phyloP scores from a whole-genome alignment of 768 basidiomycete species.

The Leccinum longicurvipes region DNA sequence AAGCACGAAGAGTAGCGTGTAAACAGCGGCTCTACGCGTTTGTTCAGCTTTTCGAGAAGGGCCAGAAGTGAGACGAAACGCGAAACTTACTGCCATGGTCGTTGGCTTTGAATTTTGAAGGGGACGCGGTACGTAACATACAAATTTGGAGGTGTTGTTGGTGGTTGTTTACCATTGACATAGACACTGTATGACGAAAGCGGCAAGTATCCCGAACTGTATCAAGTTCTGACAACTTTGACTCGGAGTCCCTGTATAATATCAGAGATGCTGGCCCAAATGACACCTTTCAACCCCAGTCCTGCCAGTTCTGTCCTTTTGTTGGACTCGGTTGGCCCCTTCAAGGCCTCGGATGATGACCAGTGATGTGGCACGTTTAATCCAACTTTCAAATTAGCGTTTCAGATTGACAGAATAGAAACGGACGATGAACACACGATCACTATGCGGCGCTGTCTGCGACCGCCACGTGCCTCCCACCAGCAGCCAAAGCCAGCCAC shows the following conservation, averaged over 20 bases:
- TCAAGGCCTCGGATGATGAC: neutral
- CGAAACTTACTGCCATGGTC: constrained; percentile 27
- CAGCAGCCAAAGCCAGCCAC: neutral
- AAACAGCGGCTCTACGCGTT: constrained; percentile 22
- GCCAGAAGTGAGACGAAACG: neutral
- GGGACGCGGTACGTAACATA: constrained; percentile 5
- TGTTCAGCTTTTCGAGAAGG: neutral
- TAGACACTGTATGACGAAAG: too few relatives aligned
- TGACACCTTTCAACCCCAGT: too few relatives aligned
- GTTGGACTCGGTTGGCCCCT: neutral
- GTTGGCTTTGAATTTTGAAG: constrained; percentile 13
- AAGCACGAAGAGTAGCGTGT: constrained; percentile 14
- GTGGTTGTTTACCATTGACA: constrained; percentile 3
- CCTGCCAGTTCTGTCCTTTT: too few relatives aligned
- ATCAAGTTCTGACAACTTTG: too few relatives aligned
- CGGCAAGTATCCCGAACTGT: too few relatives aligned
- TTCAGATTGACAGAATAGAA: neutral
- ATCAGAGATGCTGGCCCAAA: too few relatives aligned
- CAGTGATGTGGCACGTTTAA: neutral
- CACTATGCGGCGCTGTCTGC: neutral
- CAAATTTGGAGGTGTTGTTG: constrained; percentile 26
- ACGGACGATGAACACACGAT: neutral
- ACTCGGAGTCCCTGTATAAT: too few relatives aligned
- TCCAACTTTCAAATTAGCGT: neutral
- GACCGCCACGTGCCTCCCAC: neutral